Evolutionary conservation across 2,329 filamentous ascomycete genomes (phyloP).

Genomic region (Leptographium radiaticola): DNA sequence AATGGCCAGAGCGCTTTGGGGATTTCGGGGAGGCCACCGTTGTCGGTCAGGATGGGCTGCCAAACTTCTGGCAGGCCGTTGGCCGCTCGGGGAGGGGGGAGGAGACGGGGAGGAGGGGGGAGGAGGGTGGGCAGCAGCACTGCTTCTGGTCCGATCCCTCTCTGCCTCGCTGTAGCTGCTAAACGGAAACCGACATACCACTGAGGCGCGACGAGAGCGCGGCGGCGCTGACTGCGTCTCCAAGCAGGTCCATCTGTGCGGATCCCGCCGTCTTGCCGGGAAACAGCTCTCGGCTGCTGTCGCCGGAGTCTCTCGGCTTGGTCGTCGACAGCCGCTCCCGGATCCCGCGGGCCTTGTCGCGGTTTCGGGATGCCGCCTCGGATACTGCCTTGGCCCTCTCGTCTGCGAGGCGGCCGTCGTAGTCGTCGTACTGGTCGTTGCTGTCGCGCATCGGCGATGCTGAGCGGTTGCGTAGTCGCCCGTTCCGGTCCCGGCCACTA

Average conservation of each 20-base stretch:
- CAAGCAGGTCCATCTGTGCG: conserved; percentile 22
- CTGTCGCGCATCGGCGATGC: conserved; percentile 31
- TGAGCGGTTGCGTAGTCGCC: conserved; percentile 30
- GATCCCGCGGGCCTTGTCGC: conserved; percentile 30
- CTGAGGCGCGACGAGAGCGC: conserved; percentile 13
- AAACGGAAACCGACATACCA: conserved; percentile 12
- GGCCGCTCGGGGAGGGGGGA: not conserved
- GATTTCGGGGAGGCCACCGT: too few relatives aligned
- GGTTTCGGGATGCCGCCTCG: conserved; percentile 22
- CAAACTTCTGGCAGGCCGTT: not conserved
- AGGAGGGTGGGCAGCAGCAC: too few relatives aligned
- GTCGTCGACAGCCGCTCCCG: conserved; percentile 25
- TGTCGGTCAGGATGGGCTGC: too few relatives aligned
- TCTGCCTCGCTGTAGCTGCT: not conserved
- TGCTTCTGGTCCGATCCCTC: not conserved
- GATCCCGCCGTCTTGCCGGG: conserved; percentile 21
- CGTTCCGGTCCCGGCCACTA: conserved; percentile 16
- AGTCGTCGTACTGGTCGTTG: conserved; percentile 12
- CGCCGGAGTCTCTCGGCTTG: conserved; percentile 32
- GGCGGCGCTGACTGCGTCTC: conserved; percentile 10
- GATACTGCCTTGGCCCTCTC: conserved; percentile 9
- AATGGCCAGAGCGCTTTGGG: not conserved
- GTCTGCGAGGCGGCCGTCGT: conserved; percentile 16
- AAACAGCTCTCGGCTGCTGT: conserved; percentile 36
- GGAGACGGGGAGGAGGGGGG: too few relatives aligned